A percentile compares a stretch with the other conserved stretches of the same genome.
phyloP scores from a whole-genome alignment of 768 basidiomycete genomes.

The Zangia roseola region DNA sequence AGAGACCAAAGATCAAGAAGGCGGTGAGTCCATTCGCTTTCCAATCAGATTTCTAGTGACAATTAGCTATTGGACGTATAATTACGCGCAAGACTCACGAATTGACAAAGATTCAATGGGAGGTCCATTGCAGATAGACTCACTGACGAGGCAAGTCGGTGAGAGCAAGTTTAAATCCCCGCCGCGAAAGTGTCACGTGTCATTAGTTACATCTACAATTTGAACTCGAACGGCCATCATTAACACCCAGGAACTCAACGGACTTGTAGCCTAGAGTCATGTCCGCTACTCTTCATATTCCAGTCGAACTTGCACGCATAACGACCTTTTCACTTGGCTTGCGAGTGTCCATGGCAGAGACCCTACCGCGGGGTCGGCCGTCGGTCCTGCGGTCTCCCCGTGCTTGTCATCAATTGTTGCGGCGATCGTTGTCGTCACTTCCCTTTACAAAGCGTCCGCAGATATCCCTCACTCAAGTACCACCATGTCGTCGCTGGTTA shows the following conservation, averaged over 20 bases:
- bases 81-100: conserved; percentile 12
- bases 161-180: not conserved
- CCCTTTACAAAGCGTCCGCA: not conserved
- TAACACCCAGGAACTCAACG: not conserved
- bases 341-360: conserved; percentile 2
- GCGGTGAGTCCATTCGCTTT: conserved; percentile 61
- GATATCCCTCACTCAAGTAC: not conserved
- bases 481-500: conserved; percentile 9
- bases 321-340: conserved; percentile 1
- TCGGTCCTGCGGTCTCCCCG: conserved; percentile 1
- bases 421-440: not conserved
- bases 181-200: conserved; percentile 1
- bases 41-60: conserved; percentile 66
- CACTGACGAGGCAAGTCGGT: too few relatives aligned
- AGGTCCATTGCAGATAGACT: not conserved
- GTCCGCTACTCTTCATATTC: conserved; percentile 1
- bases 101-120: conserved; percentile 13
- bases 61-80: not conserved
- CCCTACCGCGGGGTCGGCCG: conserved; percentile 1
- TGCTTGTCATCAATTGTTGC: conserved; percentile 11
- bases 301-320: conserved; percentile 16
- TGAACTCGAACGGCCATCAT: not conserved
- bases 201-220: not conserved
- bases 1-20: conserved; percentile 65
- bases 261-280: not conserved